Conservation (phyloP, 1,284 basidiomycete genomes). For the Phylloboletellus chloephorus region DNA sequence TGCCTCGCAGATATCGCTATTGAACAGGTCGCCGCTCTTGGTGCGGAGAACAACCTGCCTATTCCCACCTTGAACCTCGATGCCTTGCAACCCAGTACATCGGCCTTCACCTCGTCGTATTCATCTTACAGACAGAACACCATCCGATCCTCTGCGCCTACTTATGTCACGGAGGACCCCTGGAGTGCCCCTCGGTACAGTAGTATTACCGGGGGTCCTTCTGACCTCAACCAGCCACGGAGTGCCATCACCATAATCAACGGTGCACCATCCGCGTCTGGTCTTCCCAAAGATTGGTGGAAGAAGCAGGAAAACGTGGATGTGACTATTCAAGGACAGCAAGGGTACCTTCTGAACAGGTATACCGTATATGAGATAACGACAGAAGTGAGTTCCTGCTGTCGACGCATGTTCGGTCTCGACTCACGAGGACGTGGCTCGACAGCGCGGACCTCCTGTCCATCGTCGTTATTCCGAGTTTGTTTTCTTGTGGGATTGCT, state of each 20-base stretch:
- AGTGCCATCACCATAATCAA: slow-evolving; percentile 38
- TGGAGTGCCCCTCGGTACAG: slow-evolving; percentile 48
- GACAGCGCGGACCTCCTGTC: slow-evolving; percentile 59
- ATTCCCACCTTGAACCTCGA: slow-evolving; percentile 62
- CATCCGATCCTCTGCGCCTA: slow-evolving; percentile 35
- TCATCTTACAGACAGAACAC: slow-evolving; percentile 39
- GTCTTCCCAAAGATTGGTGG: slow-evolving; percentile 79
- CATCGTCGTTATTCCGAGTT: slow-evolving; percentile 86
- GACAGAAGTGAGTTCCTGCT: slow-evolving; percentile 58
- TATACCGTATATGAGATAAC: slow-evolving; percentile 77
- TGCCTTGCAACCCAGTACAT: slow-evolving; percentile 48
- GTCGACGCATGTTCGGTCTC: slow-evolving; percentile 3
- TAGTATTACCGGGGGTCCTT: slow-evolving; percentile 9
- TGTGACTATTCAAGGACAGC: slow-evolving; percentile 73
- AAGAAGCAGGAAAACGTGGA: slow-evolving; percentile 68
- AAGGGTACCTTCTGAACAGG: slow-evolving; percentile 83
- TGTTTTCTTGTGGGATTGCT: slow-evolving; percentile 78
- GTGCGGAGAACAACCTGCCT: slow-evolving; percentile 66
- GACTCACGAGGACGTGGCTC: slow-evolving; percentile 10
- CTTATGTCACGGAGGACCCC: slow-evolving; percentile 64
- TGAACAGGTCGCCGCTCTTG: slow-evolving; percentile 71
- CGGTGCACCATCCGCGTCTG: slow-evolving; percentile 54
- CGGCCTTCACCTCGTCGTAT: slow-evolving; percentile 40
- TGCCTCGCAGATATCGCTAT: slow-evolving; percentile 63
- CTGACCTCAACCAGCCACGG: slow-evolving; percentile 23